A percentile compares a stretch with the other conserved stretches of the same genome.
phyloP scores from a whole-genome alignment of 768 basidiomycete species.

The Tephrocybe sp. region DNA sequence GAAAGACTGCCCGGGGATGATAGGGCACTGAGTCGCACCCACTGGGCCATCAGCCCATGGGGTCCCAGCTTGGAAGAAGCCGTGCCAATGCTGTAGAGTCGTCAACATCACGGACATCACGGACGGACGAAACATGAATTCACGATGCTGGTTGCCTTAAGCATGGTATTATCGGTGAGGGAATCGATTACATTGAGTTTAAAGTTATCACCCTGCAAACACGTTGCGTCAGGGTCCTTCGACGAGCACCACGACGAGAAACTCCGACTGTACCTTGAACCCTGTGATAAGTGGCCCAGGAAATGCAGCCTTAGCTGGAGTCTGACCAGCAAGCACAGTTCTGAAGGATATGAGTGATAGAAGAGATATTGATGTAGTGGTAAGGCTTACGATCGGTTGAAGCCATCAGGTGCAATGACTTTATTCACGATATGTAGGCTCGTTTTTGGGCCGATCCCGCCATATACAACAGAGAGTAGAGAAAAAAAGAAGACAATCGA shows the following conservation, averaged over 20 bases:
- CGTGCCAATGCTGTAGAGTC: slow-evolving; percentile 11
- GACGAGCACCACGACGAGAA: not conserved
- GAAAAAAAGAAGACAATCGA: slow-evolving; percentile 1
- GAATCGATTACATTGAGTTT: slow-evolving; percentile 9
- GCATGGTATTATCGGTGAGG: slow-evolving; percentile 1
- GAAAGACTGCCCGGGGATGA: slow-evolving; percentile 12
- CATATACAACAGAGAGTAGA: slow-evolving; percentile 11
- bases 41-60: slow-evolving; percentile 18
- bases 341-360: slow-evolving; percentile 12
- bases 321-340: slow-evolving; percentile 30
- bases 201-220: slow-evolving; percentile 2
- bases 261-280: slow-evolving; percentile 21
- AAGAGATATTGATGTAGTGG: not conserved
- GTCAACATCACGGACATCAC: not conserved
- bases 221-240: not conserved
- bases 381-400: slow-evolving; percentile 37
- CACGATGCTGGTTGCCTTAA: slow-evolving; percentile 4
- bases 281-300: slow-evolving; percentile 32
- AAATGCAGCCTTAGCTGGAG: slow-evolving; percentile 17
- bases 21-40: slow-evolving; percentile 37
- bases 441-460: slow-evolving; percentile 27
- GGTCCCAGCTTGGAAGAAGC: slow-evolving; percentile 10
- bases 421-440: slow-evolving; percentile 42
- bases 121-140: slow-evolving; percentile 9
- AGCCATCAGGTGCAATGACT: slow-evolving; percentile 50